Conservation (phyloP, 169 alveolate genomes). For the Plasmodium reichenowi region DNA sequence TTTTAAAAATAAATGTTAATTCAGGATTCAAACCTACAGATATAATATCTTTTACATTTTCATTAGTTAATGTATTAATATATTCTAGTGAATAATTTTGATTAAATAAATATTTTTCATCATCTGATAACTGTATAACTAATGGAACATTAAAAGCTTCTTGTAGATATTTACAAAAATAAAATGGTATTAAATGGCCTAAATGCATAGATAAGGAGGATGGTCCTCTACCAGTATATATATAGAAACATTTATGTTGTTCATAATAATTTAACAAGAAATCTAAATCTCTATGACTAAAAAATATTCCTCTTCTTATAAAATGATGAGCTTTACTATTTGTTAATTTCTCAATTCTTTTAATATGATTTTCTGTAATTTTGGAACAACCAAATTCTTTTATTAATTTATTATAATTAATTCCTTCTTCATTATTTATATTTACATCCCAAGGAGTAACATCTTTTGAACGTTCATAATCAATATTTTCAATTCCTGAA, state of each 20-base stretch:
- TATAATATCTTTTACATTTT: constrained; percentile 98
- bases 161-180: constrained; percentile 95
- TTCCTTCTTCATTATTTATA: constrained; percentile 80
- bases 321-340: constrained; percentile 92
- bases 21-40: constrained; percentile 99
- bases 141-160: constrained; percentile 98
- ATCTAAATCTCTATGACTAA: constrained; percentile 98
- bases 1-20: constrained; percentile 97
- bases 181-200: constrained; percentile 99
- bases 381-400: constrained; percentile 95
- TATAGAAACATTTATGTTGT: constrained; percentile 94
- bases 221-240: constrained; percentile 99
- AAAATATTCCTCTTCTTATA: constrained; percentile 97
- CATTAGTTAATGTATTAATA: constrained; percentile 90
- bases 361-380: constrained; percentile 89
- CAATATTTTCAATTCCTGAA: constrained; percentile 59
- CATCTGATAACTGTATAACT: constrained; percentile 99
- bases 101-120: constrained; percentile 98
- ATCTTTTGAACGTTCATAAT: constrained; percentile 62
- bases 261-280: constrained; percentile 93
- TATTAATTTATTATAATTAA: constrained; percentile 94
- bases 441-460: constrained; percentile 80
- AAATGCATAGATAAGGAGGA: constrained; percentile 97
- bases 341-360: constrained; percentile 86
- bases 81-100: constrained; percentile 93